Percentiles rank a stretch among this genome's conserved stretches.
These are phyloP conservation scores for Grammothele lineata DNA, from an alignment of 768 basidiomycete species.

Conservation along the genomic window DNA sequence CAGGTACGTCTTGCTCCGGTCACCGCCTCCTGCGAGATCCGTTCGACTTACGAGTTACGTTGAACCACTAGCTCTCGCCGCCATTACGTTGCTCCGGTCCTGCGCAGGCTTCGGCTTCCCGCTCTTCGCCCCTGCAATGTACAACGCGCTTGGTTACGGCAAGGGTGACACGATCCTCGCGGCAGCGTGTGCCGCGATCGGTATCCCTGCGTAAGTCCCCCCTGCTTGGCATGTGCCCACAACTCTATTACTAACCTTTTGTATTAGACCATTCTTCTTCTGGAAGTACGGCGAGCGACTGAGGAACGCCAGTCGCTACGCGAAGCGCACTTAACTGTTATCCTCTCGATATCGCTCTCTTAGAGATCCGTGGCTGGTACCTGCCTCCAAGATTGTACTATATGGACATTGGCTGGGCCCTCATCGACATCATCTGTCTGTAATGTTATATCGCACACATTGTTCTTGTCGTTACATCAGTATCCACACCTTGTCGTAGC, in stretches of 20 bases:
- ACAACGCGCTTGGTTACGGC: slow-evolving; percentile 58
- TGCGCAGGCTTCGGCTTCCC: slow-evolving; percentile 72
- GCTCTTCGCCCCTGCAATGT: slow-evolving; percentile 70
- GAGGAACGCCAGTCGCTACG: slow-evolving; percentile 25
- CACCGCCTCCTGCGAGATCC: slow-evolving; percentile 48
- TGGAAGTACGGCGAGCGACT: slow-evolving; percentile 47
- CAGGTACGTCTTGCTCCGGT: slow-evolving; percentile 52
- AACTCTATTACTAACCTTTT: too few species aligned
- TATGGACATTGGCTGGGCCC: too few species aligned
- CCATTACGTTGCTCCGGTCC: slow-evolving; percentile 57
- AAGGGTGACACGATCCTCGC: slow-evolving; percentile 66
- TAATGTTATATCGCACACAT: too few species aligned
- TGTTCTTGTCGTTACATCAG: too few species aligned
- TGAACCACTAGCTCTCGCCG: slow-evolving; percentile 49
- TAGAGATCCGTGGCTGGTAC: too few species aligned
- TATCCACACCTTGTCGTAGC: too few species aligned
- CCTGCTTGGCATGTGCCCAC: background rate
- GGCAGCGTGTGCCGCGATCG: slow-evolving; percentile 47
- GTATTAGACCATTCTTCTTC: slow-evolving; percentile 35
- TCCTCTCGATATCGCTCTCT: too few species aligned
- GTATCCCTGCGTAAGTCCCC: slow-evolving; percentile 43
- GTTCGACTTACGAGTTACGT: slow-evolving; percentile 2
- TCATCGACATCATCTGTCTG: too few species aligned
- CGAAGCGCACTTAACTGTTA: slow-evolving; percentile 4
- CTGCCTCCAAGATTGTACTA: too few species aligned